Conservation (phyloP, 495 filamentous ascomycete species). For the Penicillium silybi region DNA sequence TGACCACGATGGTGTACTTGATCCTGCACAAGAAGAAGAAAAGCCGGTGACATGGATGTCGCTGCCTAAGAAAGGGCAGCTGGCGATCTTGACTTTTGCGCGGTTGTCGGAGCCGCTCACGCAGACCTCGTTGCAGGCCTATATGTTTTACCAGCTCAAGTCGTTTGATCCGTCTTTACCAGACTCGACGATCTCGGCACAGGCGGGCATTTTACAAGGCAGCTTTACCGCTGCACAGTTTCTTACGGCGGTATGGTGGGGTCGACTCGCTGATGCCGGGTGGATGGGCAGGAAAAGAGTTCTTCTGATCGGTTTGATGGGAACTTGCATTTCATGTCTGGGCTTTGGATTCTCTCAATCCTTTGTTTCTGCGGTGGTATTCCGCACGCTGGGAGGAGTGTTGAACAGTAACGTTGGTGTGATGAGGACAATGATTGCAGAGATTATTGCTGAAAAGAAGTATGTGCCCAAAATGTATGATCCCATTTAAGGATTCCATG, state of each 20-base stretch:
- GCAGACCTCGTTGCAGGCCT: constrained; percentile 70
- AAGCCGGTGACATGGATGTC: constrained; percentile 61
- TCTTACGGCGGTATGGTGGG: constrained; percentile 76
- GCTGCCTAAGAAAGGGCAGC: constrained; percentile 69
- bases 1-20: constrained; percentile 11
- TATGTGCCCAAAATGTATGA: constrained; percentile 14
- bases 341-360: constrained; percentile 76
- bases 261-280: constrained; percentile 65
- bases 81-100: constrained; percentile 68
- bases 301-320: constrained; percentile 67
- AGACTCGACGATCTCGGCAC: constrained; percentile 65
- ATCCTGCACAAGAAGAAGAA: constrained; percentile 14
- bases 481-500: not conserved
- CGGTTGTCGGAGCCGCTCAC: constrained; percentile 76
- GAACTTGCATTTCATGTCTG: constrained; percentile 65
- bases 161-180: constrained; percentile 63
- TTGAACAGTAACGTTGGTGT: constrained; percentile 82
- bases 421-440: constrained; percentile 76
- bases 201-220: constrained; percentile 71
- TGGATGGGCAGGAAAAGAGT: constrained; percentile 72
- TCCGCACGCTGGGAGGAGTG: constrained; percentile 67
- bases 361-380: constrained; percentile 65
- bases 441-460: constrained; percentile 70
- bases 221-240: constrained; percentile 78
- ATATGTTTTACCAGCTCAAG: constrained; percentile 70